Evolutionary conservation across 768 basidiomycete species (phyloP), one percentile per base, ranked within the genome.

Genomic region (Boletus coccyginus): DNA sequence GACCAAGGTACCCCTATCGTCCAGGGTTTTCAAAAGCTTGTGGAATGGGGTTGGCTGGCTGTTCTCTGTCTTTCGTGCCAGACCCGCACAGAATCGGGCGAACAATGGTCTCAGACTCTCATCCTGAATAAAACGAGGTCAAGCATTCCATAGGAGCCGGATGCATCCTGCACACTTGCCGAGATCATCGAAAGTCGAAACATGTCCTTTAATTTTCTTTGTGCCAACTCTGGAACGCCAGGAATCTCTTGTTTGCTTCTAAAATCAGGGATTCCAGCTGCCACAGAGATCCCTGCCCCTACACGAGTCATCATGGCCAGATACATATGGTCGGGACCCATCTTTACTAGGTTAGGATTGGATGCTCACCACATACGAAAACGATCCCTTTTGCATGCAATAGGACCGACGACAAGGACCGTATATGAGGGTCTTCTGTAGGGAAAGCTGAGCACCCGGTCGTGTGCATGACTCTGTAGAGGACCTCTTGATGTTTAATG

Each of bases 241-340:
- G 47, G 49, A 29, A 51, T 46, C 0, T 7, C 2, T 29, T 54
- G 39, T 3, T 57, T 60, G 40, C 52, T 57, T 54, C 56, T 36
- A 24, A 60, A 60, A 24, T 60, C 56, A n/a, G 59, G 56, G 21
- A 60, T 46, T 12, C 56, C 56, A 9, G 56, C 59, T 29, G 33
- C 59, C 2, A 60, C 56, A 12, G 52, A 60, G 17, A 57, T 60
- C 7, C 59, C 56, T n/a, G 56, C 52, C 7, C 52, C 57, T 58
- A 21, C 2, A 38, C 16, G 9, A 19, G 21, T 21, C 21, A 21
- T 21, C 1, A 21, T 21, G 21, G 21, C 21, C 21, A 21, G 21
- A 21, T 21, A 21, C 21, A 21, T 21, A 21, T 21, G 21, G 21
- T 21, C 21, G 2, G 21, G 21, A 21, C 21, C 21, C 21, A 21